Evolutionary conservation across 139 green algal genomes (phyloP), one percentile per base, ranked within the genome.

Genomic region (Micromonas pusilla): DNA sequence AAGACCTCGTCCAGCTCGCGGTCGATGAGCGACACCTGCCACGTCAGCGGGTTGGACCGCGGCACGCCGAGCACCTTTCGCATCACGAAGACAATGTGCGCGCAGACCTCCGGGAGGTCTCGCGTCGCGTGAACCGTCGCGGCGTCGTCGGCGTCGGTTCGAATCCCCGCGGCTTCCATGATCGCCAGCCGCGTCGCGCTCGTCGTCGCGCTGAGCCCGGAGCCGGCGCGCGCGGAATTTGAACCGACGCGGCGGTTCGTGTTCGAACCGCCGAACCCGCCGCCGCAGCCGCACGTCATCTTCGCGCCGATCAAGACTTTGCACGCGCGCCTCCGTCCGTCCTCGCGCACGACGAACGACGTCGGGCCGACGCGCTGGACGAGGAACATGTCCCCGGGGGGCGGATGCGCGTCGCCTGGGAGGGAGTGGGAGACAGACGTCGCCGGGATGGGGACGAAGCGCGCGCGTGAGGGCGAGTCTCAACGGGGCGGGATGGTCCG

Each of bases 1-100:
- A 91, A 79, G 16, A 89, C 85, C 78, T 91, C 88, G 33, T 91
- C 86, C 36, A 91, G 83, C 79, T 91, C 88, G 1, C 88, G 81
- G 66, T 90, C 87, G 23, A 77, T 87, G 0, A 92, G 82, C 6
- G 83, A 89, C 20, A 88, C 82, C 79, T 92, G 88, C 88, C 88
- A 92, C 30, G 87, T 74, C 19, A 92, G 57, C 2, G 88, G 86
- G 81, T 89, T 92, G 65, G 65, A 78, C 16, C 76, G 36, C 2
- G 86, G 84, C 66, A 92, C 83, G 25, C 85, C 70, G 73, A 92
- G 79, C 26, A 92, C 84, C 75, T 88, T 88, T 60, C 86, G 37
- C 83, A 92, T 86, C 3, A 90, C 86, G 81, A 92, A 92, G 23
- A 90, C 65, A 2, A 85, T 81, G 80, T 92, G 88, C 16, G 84